Base-by-base conservation (phyloP, 805 yeast species). In the Saccharomycopsis fibuligera region DNA sequence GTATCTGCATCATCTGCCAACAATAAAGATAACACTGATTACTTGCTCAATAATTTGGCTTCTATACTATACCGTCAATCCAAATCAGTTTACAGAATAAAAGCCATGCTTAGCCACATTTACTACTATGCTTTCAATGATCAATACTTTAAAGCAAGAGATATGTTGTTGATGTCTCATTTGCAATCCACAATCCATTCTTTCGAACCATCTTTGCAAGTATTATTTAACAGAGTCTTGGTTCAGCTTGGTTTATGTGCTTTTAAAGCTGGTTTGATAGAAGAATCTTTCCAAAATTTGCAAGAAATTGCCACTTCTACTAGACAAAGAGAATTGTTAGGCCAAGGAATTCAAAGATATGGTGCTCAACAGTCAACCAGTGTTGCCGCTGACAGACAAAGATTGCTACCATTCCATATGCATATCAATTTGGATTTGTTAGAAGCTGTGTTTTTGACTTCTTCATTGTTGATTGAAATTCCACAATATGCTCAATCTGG, bases 231-330 rank as follows among this genome's bases (percentile, higher is more conserved):
- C 76, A 79, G 99, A 67, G 89, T 96, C 16, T 76, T 93, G 55
- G 97, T 88, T 54, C 99, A 93, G 69, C 77, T 95, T 55, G 99
- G 99, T 51, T 76, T 93, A 57, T 81, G 95, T 65, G 98, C 99
- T 14, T 93, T 93, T 82, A 81, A 96, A 66, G 68, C 78, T 45
- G 97, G 98, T 21, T 75, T 85, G 57, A 79, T 90, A 60, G 77
- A 75, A 58, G 98, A 93, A 64, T 74, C 93, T 50, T 95, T 87
- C 67, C 93, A 86, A 70, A 75, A 83, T 45, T 74, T 93, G 57
- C 85, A 81, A 61, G 99, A 93, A 68, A 78, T 93, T 60, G 87
- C 91, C 55, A 83, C 88, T 48, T 81, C 95, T 37, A 80, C 81
- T 56, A 81, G 95, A 61, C 80, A 86, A 60, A 89, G 86, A 73